Evolutionary conservation across 331 rosid genomes (phyloP), one percentile per base, ranked within the genome.

Genomic region (Pyracantha coccinea): DNA sequence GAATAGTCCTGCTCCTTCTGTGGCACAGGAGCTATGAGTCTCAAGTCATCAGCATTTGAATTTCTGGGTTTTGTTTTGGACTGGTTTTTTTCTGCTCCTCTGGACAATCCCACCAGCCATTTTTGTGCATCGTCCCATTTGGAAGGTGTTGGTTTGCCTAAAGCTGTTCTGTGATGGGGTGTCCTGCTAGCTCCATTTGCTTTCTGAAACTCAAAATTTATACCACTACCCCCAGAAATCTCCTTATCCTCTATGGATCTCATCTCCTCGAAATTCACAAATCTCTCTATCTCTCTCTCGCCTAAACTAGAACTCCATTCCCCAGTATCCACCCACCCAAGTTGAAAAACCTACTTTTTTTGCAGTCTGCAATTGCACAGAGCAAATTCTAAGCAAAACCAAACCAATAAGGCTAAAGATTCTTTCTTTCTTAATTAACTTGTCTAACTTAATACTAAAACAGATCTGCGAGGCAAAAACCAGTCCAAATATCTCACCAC

Each of bases 61-160:
- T 95, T 88, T 47, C 99, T 78, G 27, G 97, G 96, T 69, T 86
- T 89, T 83, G 66, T 85, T 70, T 86, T 90, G 53, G 93, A 83
- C 19, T 89, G 96, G 61, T 62, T 85, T 78, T 87, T 92, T 57
- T 94, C 97, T 32, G 90, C 90, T 12, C 84, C 98, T 85, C 90
- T 89, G 28, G 99, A 93, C 76, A 95, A 81, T 8, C 97, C 93
- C 33, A 92, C 97, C 0, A 95, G 84, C 99, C 99, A 95, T 71
- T 95, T 95, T 63, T 95, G 99, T 55, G 99, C 98, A 76, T 95
- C 98, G 19, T 95, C 99, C 99, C 99, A 95, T 77, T 95, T 92
- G 23, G 99, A 92, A 0, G 99, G 97, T 6, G 97, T 87, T 27
- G 99, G 90, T 83, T 95, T 95, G n/a, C 96, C 97, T 55, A 86